Evolutionary conservation across 1,284 basidiomycete species (phyloP), one percentile per base, ranked within the genome.

Genomic region (Ustilago xerochloae): DNA sequence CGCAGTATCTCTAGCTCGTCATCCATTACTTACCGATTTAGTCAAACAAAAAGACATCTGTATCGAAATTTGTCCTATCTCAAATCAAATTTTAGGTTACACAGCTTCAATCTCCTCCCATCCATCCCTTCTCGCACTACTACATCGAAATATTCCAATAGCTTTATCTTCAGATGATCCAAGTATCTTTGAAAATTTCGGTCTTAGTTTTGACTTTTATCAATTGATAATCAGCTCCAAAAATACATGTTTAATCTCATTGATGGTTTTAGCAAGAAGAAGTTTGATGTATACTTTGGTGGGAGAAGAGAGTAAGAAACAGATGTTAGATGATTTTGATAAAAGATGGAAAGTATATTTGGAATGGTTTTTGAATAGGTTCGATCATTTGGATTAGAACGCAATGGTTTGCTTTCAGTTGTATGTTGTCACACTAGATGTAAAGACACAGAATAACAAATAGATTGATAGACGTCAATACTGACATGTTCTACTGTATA

Each of bases 101-200:
- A 68, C 71, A 1, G 43, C 67, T 1, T 52, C 41, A 16, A 66
- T 67, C 22, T 63, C 68, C 38, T 55, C 64, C 2, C 69, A 79
- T 46, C 74, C 76, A 0, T 60, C 54, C 53, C 36, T 77, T 18
- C 61, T 75, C 0, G 86, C 88, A 18, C 81, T 92, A 50, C 81
- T 92, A 51, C 91, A 91, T 79, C 86, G 90, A 58, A 90, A 91
- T 3, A 87, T 92, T 4, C 88, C 89, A 9, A 88, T 92, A 8
- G 89, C 89, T 0, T 86, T 92, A 3, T 89, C 87, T 76, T 91
- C 90, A 4, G 91, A 92, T 78, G 91, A 92, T 75, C 90, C 91
- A 4, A 86, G 89, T 1, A 87, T 90, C n/a, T 92, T 92, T 79
- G 90, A 90, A 22, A 91, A 91, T 75, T 90, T 90, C 88, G 90